phyloP scores from a whole-genome alignment of 306 rosid species.

The Aeschynomene evenia region DNA sequence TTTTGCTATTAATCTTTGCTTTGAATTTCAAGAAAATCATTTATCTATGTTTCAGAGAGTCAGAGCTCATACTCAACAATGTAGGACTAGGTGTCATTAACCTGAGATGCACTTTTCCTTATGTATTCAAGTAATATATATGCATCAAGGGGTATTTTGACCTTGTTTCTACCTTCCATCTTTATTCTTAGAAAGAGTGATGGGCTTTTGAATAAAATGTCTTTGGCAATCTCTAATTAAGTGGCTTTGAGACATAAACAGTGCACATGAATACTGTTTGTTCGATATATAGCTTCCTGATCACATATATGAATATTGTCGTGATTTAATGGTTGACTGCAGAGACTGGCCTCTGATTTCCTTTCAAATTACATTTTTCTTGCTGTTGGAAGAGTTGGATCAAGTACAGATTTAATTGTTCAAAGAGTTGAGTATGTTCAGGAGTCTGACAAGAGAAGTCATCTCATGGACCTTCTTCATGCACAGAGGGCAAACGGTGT shows the following conservation, averaged over 20 bases:
- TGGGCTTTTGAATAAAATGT: neutral
- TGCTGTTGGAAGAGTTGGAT: conserved; percentile 99
- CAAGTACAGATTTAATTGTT: conserved; percentile 89
- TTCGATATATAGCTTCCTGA: neutral
- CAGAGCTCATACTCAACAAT: neutral
- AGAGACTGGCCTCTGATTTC: conserved; percentile 97
- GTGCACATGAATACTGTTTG: conserved; percentile 10
- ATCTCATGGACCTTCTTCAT: conserved; percentile 99
- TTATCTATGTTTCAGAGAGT: conserved; percentile 7
- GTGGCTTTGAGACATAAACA: neutral
- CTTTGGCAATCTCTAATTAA: neutral
- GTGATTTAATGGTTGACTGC: conserved; percentile 43
- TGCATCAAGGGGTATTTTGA: neutral
- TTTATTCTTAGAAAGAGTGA: conserved; percentile 4
- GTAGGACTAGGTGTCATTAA: neutral
- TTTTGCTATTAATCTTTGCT: neutral
- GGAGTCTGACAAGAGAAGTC: conserved; percentile 97
- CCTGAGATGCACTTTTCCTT: conserved; percentile 16
- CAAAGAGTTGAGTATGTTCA: conserved; percentile 98
- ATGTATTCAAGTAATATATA: conserved; percentile 4
- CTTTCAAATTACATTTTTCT: conserved; percentile 80
- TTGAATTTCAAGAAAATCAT: neutral
- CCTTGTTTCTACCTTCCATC: neutral
- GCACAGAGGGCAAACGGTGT: conserved; percentile 89
- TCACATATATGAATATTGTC: conserved; percentile 18